Base-by-base conservation (phyloP, 2,329 filamentous ascomycete genomes). In the Neoscytalidium dimidiatum region DNA sequence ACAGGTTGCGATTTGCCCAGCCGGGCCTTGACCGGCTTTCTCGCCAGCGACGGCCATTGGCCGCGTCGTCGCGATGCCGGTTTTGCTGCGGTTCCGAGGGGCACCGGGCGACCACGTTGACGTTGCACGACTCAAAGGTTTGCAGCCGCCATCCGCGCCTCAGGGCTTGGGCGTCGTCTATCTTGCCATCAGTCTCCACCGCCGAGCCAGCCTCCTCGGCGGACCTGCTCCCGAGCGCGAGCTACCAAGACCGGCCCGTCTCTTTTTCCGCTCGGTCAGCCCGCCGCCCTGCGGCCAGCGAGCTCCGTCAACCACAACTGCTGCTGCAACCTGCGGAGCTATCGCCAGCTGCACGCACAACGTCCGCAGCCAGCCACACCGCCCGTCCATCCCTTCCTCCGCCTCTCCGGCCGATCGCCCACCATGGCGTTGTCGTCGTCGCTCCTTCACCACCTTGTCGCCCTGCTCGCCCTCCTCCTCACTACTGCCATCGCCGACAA, bases 401-500 rank as follows among this genome's bases (percentile, higher is more conserved):
- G 38, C 49, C 13, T 26, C 23, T 41, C 38, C 38, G 31, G 13
- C 35, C 17, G 14, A 17, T n/a, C 57, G 53, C 52, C 66, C 69
- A 75, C 65, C 8, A 81, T 81, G 79, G 71, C 38, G 9, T 41
- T 17, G 38, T 2, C n/a, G n/a, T n/a, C 77, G 46, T 68, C 77
- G 65, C 66, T 73, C 61, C 71, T 70, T 44, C 71, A 23, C 23
- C 33, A 29, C 35, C 19, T 46, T 21, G n/a, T 28, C 46, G 35
- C 29, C 64, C 52, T 64, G 33, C 61, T 77, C 23, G 64, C 78
- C 23, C 66, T 80, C 66, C 74, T 77, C 57, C 71, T 78, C 90
- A 72, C 79, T 19, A 61, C 77, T 62, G 75, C 79, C 89, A 66
- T 76, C 69, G 74, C 79, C 38, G 66, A 72, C 60, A 68, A 68